These are phyloP conservation scores for Kodamaea plutei DNA, from an alignment of 1,139 yeast species.

Conservation along the genomic window DNA sequence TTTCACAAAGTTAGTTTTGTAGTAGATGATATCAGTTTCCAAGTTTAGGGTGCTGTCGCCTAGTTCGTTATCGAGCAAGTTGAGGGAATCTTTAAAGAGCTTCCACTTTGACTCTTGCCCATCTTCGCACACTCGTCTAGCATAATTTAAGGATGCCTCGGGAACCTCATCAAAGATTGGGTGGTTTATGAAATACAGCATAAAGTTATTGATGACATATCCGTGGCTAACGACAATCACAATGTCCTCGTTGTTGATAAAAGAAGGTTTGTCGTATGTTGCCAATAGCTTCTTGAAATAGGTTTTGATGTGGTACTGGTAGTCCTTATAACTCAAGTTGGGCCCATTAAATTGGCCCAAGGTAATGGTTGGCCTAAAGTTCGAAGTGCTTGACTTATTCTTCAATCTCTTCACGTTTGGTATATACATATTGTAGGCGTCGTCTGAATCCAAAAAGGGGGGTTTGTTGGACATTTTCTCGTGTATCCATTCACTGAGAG, in stretches of 20 bases:
- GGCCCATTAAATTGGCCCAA: constrained; percentile 48
- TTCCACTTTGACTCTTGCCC: constrained; percentile 33
- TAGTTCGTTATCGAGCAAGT: constrained; percentile 23
- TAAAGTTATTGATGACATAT: constrained; percentile 38
- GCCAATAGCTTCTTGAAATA: constrained; percentile 43
- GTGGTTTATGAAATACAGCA: constrained; percentile 41
- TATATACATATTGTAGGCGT: constrained; percentile 47
- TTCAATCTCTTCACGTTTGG: constrained; percentile 38
- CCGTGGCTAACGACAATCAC: constrained; percentile 43
- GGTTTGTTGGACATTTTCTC: constrained; percentile 44
- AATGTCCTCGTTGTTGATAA: constrained; percentile 33
- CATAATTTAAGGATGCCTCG: constrained; percentile 37
- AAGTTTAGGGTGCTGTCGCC: constrained; percentile 34
- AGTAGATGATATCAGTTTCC: constrained; percentile 43
- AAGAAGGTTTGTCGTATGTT: constrained; percentile 40
- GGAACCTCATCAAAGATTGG: constrained; percentile 48
- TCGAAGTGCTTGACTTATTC: constrained; percentile 35
- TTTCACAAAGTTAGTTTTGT: constrained; percentile 43
- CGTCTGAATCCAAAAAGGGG: constrained; percentile 42
- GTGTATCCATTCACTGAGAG: constrained; percentile 47
- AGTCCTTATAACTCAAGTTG: constrained; percentile 39
- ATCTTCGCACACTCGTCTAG: constrained; percentile 19
- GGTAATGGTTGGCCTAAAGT: constrained; percentile 44
- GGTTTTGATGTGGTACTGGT: constrained; percentile 37
- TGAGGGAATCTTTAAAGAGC: constrained; percentile 33